phyloP scores from a whole-genome alignment of 352 stramenopile genomes.

The Phytophthora capsici region DNA sequence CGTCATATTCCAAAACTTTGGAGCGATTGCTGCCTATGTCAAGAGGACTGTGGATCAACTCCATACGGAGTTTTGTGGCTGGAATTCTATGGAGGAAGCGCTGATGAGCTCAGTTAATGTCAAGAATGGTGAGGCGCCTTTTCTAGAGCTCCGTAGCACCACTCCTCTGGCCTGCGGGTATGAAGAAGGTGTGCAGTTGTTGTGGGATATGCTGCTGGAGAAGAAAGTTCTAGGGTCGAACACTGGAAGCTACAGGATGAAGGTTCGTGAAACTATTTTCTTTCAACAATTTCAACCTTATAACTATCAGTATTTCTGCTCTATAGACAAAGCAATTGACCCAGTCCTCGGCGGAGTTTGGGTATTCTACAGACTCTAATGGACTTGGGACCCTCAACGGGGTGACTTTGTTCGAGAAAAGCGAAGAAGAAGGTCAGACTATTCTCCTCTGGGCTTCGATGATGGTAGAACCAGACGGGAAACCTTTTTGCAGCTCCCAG shows the following conservation, averaged over 20 bases:
- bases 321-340: slow-evolving; percentile 6
- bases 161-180: slow-evolving; percentile 6
- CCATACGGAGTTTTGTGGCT: slow-evolving; percentile 5
- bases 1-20: neutral
- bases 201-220: slow-evolving; percentile 18
- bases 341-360: slow-evolving; percentile 10
- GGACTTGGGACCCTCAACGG: neutral
- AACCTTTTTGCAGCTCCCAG: slow-evolving; percentile 5
- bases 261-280: neutral
- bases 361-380: neutral
- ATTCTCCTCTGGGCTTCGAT: slow-evolving; percentile 22
- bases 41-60: slow-evolving; percentile 7
- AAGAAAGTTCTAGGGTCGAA: slow-evolving; percentile 12
- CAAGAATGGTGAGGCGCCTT: slow-evolving; percentile 12
- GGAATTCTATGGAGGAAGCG: neutral
- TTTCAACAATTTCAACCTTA: neutral
- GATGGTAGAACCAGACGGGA: slow-evolving; percentile 7
- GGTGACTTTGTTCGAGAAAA: slow-evolving; percentile 19
- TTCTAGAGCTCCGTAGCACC: slow-evolving; percentile 11
- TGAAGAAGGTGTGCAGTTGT: neutral
- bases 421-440: neutral
- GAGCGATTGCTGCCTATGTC: slow-evolving; percentile 4
- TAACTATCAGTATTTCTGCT: neutral
- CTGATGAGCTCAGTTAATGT: slow-evolving; percentile 5
- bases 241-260: slow-evolving; percentile 5